Evolutionary conservation across 176 grass and related monocot genomes (phyloP).

Genomic region (Rhynchospora tenuis): DNA sequence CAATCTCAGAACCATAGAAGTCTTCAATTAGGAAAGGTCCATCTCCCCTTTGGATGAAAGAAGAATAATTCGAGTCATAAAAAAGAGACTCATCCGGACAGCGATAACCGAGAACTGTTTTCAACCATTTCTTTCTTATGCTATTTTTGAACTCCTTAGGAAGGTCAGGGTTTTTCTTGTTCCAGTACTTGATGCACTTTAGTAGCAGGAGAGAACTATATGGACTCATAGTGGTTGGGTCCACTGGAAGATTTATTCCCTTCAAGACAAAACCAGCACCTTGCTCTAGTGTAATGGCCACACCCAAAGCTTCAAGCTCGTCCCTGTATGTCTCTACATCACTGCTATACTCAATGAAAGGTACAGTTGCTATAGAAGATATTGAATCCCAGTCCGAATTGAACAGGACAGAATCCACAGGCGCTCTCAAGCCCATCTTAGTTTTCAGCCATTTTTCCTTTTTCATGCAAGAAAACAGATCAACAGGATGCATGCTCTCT

Average conservation of each 20-base stretch:
- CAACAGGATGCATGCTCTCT: not conserved
- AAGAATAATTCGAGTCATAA: slow-evolving; percentile 36
- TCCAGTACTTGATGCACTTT: slow-evolving; percentile 20
- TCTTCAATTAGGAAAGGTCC: slow-evolving; percentile 58
- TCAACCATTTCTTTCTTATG: slow-evolving; percentile 42
- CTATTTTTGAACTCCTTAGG: slow-evolving; percentile 29
- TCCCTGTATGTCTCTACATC: slow-evolving; percentile 45
- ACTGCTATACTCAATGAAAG: slow-evolving; percentile 36
- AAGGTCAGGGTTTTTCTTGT: not conserved
- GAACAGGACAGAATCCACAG: slow-evolving; percentile 32
- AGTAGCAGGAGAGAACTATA: slow-evolving; percentile 33
- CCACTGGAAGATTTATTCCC: slow-evolving; percentile 39
- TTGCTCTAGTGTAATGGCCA: slow-evolving; percentile 22
- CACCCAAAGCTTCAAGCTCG: slow-evolving; percentile 40
- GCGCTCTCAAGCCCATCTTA: slow-evolving; percentile 32
- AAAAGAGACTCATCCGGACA: slow-evolving; percentile 39
- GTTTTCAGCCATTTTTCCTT: slow-evolving; percentile 43
- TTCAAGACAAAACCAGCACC: slow-evolving; percentile 35
- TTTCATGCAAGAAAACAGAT: slow-evolving; percentile 30
- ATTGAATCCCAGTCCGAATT: slow-evolving; percentile 31
- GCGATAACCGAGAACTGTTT: slow-evolving; percentile 38
- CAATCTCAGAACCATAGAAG: slow-evolving; percentile 34
- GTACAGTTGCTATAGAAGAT: slow-evolving; percentile 32
- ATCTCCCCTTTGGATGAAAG: slow-evolving; percentile 23
- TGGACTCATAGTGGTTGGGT: slow-evolving; percentile 24